Evolutionary conservation across 2,329 filamentous ascomycete species (phyloP).

Genomic region (Colletotrichum tropicale): DNA sequence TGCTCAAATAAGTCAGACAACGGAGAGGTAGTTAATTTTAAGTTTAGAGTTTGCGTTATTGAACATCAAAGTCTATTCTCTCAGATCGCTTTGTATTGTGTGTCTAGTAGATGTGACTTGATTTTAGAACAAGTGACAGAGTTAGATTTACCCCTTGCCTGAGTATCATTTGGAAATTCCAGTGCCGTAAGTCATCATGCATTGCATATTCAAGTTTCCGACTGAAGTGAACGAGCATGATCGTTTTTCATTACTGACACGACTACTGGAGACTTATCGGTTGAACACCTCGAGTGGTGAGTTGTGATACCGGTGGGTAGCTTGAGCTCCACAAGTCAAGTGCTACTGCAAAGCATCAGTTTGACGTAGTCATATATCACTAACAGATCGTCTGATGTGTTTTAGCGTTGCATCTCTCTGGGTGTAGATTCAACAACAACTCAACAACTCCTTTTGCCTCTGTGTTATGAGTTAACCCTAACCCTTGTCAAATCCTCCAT

Average conservation of each 20-base stretch:
- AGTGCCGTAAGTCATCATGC: not conserved
- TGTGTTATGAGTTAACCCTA: not conserved
- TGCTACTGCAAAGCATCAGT: not conserved
- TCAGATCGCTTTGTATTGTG: not conserved
- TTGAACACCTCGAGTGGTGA: not conserved
- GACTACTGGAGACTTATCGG: not conserved
- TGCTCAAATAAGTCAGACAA: rapidly evolving
- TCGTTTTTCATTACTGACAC: not conserved
- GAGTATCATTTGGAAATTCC: rapidly evolving
- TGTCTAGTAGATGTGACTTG: not conserved
- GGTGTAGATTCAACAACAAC: not conserved
- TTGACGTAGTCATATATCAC: not conserved
- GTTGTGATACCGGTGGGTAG: not conserved
- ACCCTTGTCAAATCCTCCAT: not conserved
- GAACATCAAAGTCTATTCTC: not conserved
- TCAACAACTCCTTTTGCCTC: no score
- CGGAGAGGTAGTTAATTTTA: not conserved
- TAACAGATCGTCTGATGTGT: rapidly evolving
- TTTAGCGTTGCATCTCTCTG: not conserved
- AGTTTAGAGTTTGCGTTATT: not conserved
- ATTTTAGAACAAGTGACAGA: not conserved
- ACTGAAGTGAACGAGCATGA: rapidly evolving
- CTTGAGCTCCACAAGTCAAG: not conserved
- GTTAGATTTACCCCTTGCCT: not conserved
- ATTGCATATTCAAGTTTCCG: not conserved